These are phyloP conservation scores for Apiospora pterosperma DNA, from an alignment of 2,329 filamentous ascomycete genomes.

Conservation along the genomic window DNA sequence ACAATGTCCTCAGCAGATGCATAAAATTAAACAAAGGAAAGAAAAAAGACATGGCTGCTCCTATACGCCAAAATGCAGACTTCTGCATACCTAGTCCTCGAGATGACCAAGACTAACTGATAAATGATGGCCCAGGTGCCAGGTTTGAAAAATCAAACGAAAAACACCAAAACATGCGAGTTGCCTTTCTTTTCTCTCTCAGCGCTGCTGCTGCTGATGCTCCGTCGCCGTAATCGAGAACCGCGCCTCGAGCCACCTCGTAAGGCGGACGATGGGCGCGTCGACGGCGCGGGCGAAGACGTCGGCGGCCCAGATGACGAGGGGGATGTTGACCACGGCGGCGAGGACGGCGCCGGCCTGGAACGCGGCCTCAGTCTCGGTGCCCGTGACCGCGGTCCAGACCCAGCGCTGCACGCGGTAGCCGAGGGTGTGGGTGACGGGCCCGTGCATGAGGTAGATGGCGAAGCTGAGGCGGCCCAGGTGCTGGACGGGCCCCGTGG, in stretches of 20 bases:
- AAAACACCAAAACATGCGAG: not conserved
- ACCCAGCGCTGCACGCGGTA: slow-evolving; percentile 48
- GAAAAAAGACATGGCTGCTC: not conserved
- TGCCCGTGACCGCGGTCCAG: slow-evolving; percentile 42
- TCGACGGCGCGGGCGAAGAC: slow-evolving; percentile 55
- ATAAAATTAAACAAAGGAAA: not conserved
- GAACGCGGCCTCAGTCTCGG: slow-evolving; percentile 39
- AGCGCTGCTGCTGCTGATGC: no score
- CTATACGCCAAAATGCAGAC: not conserved
- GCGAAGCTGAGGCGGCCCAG: slow-evolving; percentile 59
- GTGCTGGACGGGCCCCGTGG: slow-evolving; percentile 48
- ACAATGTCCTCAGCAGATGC: not conserved
- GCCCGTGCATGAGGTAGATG: slow-evolving; percentile 59
- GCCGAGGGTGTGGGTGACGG: slow-evolving; percentile 49
- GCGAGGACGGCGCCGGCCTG: slow-evolving; percentile 44
- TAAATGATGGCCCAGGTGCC: not conserved
- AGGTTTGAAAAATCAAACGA: not conserved
- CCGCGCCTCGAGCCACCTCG: slow-evolving; percentile 49
- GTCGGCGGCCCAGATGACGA: slow-evolving; percentile 52
- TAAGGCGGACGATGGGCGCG: slow-evolving; percentile 51
- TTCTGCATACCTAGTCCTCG: not conserved
- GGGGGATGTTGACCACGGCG: slow-evolving; percentile 44
- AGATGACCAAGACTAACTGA: not conserved
- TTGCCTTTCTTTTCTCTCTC: not conserved
- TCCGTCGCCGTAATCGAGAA: not conserved